phyloP scores from a whole-genome alignment of 176 grass and related monocot species.

The Musa acuminata region DNA sequence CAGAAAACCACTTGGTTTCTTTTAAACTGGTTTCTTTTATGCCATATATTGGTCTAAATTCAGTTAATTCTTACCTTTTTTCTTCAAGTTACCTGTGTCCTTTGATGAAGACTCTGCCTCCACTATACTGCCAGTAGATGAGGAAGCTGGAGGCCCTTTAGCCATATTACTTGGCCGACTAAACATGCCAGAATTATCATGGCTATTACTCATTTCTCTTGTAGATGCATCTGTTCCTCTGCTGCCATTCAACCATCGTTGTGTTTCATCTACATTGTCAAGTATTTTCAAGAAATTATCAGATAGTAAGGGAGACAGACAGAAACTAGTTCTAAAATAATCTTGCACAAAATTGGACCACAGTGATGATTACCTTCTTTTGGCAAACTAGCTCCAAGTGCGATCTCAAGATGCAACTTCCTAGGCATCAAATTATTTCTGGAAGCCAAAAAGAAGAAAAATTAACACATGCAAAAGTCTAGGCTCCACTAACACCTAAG shows the following conservation, averaged over 20 bases:
- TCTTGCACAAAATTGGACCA: not conserved
- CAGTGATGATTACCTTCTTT: conserved; percentile 54
- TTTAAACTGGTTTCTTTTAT: not conserved
- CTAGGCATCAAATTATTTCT: conserved; percentile 86
- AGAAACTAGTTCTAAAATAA: conserved; percentile 18
- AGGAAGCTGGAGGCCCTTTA: conserved; percentile 28
- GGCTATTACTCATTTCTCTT: conserved; percentile 60
- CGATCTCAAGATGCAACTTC: conserved; percentile 95
- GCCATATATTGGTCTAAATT: conserved; percentile 14
- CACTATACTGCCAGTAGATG: conserved; percentile 68
- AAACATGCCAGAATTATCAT: conserved; percentile 52
- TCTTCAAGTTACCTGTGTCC: conserved; percentile 48
- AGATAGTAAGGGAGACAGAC: conserved; percentile 1
- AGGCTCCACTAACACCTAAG: not conserved
- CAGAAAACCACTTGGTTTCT: conserved; percentile 6
- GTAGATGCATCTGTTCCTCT: conserved; percentile 67
- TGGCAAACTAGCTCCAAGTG: conserved; percentile 47
- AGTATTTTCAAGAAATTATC: conserved; percentile 34
- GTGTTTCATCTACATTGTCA: conserved; percentile 33
- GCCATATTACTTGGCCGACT: conserved; percentile 43
- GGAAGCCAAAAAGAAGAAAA: conserved; percentile 8
- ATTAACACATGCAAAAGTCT: conserved; percentile 9
- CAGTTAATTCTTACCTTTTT: conserved; percentile 43
- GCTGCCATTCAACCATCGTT: conserved; percentile 42
- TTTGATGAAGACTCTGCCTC: conserved; percentile 62